phyloP scores from a whole-genome alignment of 352 stramenopile genomes.

The Pythium guiyangense region DNA sequence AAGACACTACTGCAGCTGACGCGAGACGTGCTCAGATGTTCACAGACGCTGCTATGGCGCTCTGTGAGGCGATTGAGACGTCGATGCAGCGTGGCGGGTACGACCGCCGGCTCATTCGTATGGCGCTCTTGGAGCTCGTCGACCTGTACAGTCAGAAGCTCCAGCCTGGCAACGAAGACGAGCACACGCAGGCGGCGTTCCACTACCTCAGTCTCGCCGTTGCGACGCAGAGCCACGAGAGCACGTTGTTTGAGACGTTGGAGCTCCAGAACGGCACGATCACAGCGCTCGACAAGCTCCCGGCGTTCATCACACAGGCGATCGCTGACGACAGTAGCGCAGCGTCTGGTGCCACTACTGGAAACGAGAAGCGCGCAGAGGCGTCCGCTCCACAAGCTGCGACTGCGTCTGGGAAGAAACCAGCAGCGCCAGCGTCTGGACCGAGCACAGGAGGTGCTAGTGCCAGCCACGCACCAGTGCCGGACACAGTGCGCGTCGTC shows the following conservation, averaged over 20 bases:
- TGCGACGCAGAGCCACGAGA: constrained; percentile 34
- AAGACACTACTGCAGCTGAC: background rate
- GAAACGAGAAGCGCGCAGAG: constrained; percentile 1
- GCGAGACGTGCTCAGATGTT: constrained; percentile 1
- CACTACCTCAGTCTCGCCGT: constrained; percentile 61
- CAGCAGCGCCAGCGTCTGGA: constrained; percentile 2
- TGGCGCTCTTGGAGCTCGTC: constrained; percentile 58
- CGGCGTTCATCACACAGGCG: constrained; percentile 28
- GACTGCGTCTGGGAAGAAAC: constrained; percentile 3
- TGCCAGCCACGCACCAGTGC: background rate
- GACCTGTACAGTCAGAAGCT: constrained; percentile 50
- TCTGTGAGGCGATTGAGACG: constrained; percentile 32
- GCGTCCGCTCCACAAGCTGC: background rate
- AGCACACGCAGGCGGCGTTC: constrained; percentile 64
- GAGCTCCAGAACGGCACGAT: constrained; percentile 50
- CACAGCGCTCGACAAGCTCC: constrained; percentile 39
- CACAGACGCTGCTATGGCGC: constrained; percentile 9
- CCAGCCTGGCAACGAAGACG: constrained; percentile 30
- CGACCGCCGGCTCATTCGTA: constrained; percentile 45
- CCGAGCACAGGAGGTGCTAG: constrained; percentile 1
- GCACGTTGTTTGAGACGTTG: constrained; percentile 49
- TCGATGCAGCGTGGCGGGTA: constrained; percentile 45
- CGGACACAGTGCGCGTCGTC: constrained; percentile 27
- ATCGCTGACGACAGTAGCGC: constrained; percentile 12
- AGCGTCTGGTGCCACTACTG: background rate